A percentile compares a stretch with the other conserved stretches of the same genome.
Conservation (phyloP, 306 rosid genomes). For the Notholithocarpus densiflorus region DNA sequence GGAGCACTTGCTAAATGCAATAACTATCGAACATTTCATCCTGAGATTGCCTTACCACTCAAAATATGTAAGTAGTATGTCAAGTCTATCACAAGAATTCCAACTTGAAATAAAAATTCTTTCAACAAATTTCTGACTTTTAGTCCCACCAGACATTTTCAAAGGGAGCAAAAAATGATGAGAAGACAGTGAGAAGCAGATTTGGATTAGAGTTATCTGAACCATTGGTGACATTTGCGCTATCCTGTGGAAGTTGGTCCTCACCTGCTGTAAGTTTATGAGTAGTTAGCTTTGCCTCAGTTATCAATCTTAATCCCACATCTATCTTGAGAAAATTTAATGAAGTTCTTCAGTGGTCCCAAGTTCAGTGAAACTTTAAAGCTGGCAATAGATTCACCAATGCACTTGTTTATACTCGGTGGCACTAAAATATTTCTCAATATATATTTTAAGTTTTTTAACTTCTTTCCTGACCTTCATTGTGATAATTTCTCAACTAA, state of each 20-base stretch:
- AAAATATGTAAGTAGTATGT: conserved; percentile 69
- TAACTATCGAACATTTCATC: conserved; percentile 88
- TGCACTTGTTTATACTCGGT: not conserved
- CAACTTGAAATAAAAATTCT: conserved; percentile 13
- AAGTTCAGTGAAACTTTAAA: not conserved
- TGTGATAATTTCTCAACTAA: not conserved
- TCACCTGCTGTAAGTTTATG: conserved; percentile 88
- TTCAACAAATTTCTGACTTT: conserved; percentile 19
- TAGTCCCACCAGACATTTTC: conserved; percentile 49
- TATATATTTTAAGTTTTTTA: not conserved
- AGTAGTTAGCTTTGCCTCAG: not conserved
- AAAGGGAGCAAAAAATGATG: conserved; percentile 58
- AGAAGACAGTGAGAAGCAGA: conserved; percentile 66
- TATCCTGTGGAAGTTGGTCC: conserved; percentile 97
- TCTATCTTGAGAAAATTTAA: not conserved
- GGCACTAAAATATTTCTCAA: not conserved
- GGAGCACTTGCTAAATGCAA: conserved; percentile 70
- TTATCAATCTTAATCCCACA: not conserved
- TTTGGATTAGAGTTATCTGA: conserved; percentile 87
- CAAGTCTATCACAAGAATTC: conserved; percentile 11
- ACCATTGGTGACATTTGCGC: conserved; percentile 91
- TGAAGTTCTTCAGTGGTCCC: conserved; percentile 1
- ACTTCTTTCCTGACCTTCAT: not conserved
- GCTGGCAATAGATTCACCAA: not conserved
- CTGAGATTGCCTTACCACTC: conserved; percentile 89